Conservation (phyloP, 352 stramenopile species). For the Phytophthora megakarya region DNA sequence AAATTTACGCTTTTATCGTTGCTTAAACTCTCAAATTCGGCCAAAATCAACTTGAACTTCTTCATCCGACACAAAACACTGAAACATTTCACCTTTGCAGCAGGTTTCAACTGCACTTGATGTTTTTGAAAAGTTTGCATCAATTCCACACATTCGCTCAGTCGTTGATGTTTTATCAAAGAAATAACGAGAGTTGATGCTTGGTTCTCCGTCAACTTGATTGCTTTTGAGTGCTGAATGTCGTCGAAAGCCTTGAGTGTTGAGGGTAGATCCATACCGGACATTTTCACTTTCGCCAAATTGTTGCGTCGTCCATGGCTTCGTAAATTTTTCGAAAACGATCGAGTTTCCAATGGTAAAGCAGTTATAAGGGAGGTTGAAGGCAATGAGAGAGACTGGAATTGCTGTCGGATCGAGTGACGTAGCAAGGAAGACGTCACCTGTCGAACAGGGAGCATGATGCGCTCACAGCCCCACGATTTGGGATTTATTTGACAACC, state of each 20-base stretch:
- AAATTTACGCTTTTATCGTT: background rate
- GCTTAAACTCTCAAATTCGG: background rate
- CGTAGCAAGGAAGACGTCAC: background rate
- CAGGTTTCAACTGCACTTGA: constrained; percentile 54
- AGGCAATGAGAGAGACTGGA: background rate
- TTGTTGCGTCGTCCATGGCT: background rate
- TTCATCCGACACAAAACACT: background rate
- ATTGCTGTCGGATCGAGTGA: background rate
- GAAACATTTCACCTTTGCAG: constrained; percentile 6
- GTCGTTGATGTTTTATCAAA: constrained; percentile 18
- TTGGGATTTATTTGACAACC: background rate
- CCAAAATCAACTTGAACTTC: background rate
- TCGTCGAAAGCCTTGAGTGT: background rate
- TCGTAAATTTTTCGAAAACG: background rate
- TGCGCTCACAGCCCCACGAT: background rate
- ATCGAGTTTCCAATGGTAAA: background rate
- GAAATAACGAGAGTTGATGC: constrained; percentile 6
- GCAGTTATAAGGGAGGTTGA: background rate
- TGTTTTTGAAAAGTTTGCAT: constrained; percentile 51
- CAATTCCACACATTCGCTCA: constrained; percentile 51
- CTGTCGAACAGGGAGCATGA: background rate
- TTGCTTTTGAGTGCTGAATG: background rate
- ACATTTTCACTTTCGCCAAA: background rate
- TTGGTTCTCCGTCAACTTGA: background rate
- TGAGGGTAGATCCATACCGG: background rate